Conservation (phyloP, 1,284 basidiomycete species). For the Xanthoconium separans region DNA sequence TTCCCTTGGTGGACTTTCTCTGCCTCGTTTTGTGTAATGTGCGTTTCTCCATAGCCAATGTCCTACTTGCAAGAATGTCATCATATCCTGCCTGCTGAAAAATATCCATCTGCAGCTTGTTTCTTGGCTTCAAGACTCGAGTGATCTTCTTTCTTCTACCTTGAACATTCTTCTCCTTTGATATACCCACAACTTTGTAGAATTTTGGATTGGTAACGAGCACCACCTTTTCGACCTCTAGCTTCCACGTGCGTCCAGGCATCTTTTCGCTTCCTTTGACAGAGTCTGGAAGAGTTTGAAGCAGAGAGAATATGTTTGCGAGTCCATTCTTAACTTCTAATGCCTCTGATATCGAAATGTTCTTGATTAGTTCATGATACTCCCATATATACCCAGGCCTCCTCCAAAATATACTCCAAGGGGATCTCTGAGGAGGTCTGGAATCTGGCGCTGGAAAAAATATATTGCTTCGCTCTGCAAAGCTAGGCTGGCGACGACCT, state of each 20-base stretch:
- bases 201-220: conserved; percentile 2
- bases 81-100: too few species aligned
- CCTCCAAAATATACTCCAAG: background rate
- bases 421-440: background rate
- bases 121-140: too few species aligned
- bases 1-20: too few species aligned
- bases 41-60: too few species aligned
- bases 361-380: conserved; percentile 1
- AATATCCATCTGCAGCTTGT: too few species aligned
- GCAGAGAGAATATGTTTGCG: background rate
- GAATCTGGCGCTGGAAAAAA: conserved; percentile 2
- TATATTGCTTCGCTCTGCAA: background rate
- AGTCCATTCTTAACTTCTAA: background rate
- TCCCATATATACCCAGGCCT: background rate
- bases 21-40: too few species aligned
- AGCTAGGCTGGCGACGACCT: background rate
- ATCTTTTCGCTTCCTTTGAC: background rate
- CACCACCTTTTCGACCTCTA: background rate
- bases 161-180: background rate
- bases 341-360: fast-evolving
- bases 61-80: too few species aligned
- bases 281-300: conserved; percentile 4
- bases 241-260: conserved; percentile 6
- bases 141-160: too few species aligned
- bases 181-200: conserved; percentile 1